These are phyloP conservation scores for Mytilinidion resinicola DNA, from an alignment of 495 filamentous ascomycete species.

Conservation along the genomic window DNA sequence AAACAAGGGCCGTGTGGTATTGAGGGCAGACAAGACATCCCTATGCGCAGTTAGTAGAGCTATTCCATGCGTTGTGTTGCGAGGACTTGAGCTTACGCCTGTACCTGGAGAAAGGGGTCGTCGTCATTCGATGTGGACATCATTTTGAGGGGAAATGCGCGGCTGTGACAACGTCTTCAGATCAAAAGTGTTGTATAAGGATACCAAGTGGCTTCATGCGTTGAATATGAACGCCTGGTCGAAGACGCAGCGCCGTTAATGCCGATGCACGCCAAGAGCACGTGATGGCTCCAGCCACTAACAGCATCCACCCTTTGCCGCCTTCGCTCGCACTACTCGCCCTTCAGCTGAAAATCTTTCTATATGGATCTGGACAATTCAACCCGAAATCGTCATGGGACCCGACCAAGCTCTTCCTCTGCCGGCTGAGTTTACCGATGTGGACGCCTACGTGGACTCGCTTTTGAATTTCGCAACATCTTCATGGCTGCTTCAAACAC, in stretches of 20 bases:
- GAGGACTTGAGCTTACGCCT: slow-evolving; percentile 17
- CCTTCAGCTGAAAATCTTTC: neutral
- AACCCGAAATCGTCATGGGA: slow-evolving; percentile 36
- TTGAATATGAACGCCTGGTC: no score
- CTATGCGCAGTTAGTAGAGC: slow-evolving; percentile 9
- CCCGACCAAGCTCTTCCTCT: slow-evolving; percentile 52
- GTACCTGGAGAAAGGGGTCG: slow-evolving; percentile 29
- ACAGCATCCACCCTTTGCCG: no score
- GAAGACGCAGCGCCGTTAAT: no score
- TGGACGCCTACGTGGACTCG: slow-evolving; percentile 69
- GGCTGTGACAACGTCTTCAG: no score
- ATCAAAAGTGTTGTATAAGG: no score
- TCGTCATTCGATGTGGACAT: slow-evolving; percentile 22
- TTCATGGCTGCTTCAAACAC: slow-evolving; percentile 70
- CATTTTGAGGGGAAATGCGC: slow-evolving; percentile 11
- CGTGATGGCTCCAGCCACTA: no score
- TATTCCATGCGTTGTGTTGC: neutral
- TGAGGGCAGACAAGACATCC: slow-evolving; percentile 78
- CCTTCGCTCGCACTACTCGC: neutral
- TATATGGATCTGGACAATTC: slow-evolving; percentile 5
- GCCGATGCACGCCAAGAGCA: no score
- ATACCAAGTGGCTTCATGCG: no score
- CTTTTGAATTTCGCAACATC: slow-evolving; percentile 70
- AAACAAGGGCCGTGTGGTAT: slow-evolving; percentile 75
- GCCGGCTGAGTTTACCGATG: slow-evolving; percentile 47